Evolutionary conservation across 225 moss, liverwort and hornwort genomes (phyloP).

Genomic region (Asterella californica): DNA sequence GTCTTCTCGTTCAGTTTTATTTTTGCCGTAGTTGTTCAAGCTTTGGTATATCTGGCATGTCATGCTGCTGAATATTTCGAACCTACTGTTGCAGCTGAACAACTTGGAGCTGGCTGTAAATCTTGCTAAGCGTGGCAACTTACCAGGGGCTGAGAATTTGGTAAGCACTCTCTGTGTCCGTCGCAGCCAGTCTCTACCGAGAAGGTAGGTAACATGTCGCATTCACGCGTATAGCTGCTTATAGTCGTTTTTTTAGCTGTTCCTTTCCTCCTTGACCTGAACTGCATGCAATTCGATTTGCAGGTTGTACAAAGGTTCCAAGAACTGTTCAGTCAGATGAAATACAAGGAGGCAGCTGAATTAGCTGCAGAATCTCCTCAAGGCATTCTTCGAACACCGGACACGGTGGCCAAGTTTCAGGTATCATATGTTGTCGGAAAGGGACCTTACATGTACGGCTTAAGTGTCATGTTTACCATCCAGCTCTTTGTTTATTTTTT

Average conservation of each 20-base stretch:
- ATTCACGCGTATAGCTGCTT: not conserved
- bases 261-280: not conserved
- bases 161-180: constrained; percentile 36
- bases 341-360: constrained; percentile 98
- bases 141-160: constrained; percentile 93
- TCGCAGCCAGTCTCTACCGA: not conserved
- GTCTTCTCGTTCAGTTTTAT: not conserved
- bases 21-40: not conserved
- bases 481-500: not conserved
- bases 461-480: not conserved
- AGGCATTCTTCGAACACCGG: constrained; percentile 93
- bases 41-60: not conserved
- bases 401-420: constrained; percentile 96
- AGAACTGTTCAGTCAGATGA: constrained; percentile 95
- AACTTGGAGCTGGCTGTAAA: constrained; percentile 94
- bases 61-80: not conserved
- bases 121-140: constrained; percentile 89
- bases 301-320: constrained; percentile 99
- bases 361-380: constrained; percentile 98
- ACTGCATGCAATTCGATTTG: not conserved
- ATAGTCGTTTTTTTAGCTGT: not conserved
- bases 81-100: constrained; percentile 58
- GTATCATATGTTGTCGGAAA: constrained; percentile 22
- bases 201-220: not conserved
- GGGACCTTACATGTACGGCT: not conserved